Base-by-base conservation (phyloP, 192 early-diverging fungal genomes). In the Coemansia sp. region DNA sequence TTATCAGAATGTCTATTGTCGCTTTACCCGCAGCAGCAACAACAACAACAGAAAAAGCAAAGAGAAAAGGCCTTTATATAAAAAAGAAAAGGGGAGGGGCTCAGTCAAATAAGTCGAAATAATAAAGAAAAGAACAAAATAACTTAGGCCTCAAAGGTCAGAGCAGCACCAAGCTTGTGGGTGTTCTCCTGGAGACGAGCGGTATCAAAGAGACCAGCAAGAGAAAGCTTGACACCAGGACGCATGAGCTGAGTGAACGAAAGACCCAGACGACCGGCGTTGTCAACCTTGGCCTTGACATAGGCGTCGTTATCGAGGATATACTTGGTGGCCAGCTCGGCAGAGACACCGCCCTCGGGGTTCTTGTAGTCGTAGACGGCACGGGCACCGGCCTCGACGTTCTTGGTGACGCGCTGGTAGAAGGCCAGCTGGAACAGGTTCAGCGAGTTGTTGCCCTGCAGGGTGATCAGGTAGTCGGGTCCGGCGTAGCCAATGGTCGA, bases 241-340 rank as follows among this genome's bases (percentile, higher is more conserved):
- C 94, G 90, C 58, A 99, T 85, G 35, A 83, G 68, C 83, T 99
- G 94, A 45, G 93, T 94, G 85, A 94, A 98, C 60, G 93, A 90
- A 56, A 97, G 85, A 67, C 95, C 95, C 50, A 98, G 83, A 25
- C 87, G 85, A 72, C 96, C 96, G 57, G 83, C 68, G 75, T 90
- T 91, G 77, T 86, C 82, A 57, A 92, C 85, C 86, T 89, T 90
- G 65, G 88, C 88, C 90, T 98, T 98, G 72, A 94, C 84, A 62
- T 90, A 95, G 57, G 94, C 89, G 73, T 84, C 83, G 65, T 81
- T 80, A 86, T 98, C 96, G 49, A 98, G 83, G 62, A 85, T 78
- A 83, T 92, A 91, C 87, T 97, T 97, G 83, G 93, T 88, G 69
- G 93, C 96, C 62, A 97, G 87, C 84, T 98, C 96, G 13, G 95